Base-by-base conservation (phyloP, 805 yeast genomes). In the Pichia sporocuriosa region DNA sequence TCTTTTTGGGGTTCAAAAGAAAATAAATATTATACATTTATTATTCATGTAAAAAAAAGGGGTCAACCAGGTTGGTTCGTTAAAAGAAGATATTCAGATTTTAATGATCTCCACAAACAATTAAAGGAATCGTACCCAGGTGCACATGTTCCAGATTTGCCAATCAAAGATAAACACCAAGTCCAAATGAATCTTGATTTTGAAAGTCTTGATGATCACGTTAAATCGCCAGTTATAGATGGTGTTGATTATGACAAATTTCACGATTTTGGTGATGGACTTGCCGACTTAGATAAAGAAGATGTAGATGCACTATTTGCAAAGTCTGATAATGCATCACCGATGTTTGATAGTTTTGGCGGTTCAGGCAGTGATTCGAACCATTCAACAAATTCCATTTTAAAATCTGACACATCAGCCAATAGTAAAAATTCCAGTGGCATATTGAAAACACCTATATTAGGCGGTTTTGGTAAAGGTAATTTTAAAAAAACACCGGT, bases 71-170 rank as follows among this genome's bases (percentile, higher is more conserved):
- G 61, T 1, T 67, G 71, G 41, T 79, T 71, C 51, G 73, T 83
- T 0, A 68, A 77, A 0, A 69, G 87, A 43, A 62, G 81, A 9
- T 90, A 85, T 57, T 62, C 73, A 3, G 86, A 85, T 15, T 90
- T 90, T 58, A 72, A 69, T 44, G 64, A 62, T 7, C 63, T 90
- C 23, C 77, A 81, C 43, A 60, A 63, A 21, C 53, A 57, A n/a
- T 60, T 88, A 42, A 72, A 69, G 46, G 63, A 64, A 30, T 64
- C 62, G 35, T 84, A 75, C 51, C 95, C 96, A 0, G 94, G 90
- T 0, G 74, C 78, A 40, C 74, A 72, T 9, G 58, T 84, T 26
- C 66, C 62, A 1, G 48, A 42, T 27, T 40, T 63, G 17, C 68
- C 67, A 5, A 46, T 61, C 2, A 64, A 64, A 32, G 53, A 53